A percentile compares a stretch with the other conserved stretches of the same genome.
These are phyloP conservation scores for Lumnitzera littorea DNA, from an alignment of 345 rosid species.

Conservation along the genomic window DNA sequence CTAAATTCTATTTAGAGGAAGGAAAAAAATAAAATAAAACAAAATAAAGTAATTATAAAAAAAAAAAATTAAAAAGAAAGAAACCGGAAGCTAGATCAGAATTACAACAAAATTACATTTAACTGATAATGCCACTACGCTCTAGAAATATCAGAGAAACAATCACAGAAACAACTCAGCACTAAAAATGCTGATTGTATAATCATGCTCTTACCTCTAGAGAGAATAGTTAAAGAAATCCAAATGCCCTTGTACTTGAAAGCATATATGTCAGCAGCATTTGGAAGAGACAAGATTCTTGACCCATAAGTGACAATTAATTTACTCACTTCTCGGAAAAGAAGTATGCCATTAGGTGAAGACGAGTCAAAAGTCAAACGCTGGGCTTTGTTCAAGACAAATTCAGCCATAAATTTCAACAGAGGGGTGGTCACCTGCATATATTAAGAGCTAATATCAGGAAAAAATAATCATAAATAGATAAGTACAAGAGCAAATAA, in stretches of 20 bases:
- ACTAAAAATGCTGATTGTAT: neutral
- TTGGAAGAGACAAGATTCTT: conserved; percentile 90
- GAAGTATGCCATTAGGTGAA: conserved; percentile 98
- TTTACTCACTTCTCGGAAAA: conserved; percentile 99
- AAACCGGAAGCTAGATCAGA: neutral
- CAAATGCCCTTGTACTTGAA: conserved; percentile 97
- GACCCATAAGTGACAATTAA: conserved; percentile 90
- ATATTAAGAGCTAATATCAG: conserved; percentile 7
- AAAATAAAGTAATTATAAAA: too few species aligned
- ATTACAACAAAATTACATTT: too few species aligned
- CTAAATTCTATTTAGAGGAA: neutral
- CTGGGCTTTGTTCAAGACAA: conserved; percentile 92
- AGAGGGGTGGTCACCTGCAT: conserved; percentile 90
- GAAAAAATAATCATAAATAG: neutral
- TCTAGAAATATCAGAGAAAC: neutral
- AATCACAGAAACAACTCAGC: neutral
- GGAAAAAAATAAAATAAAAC: neutral
- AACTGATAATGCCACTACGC: too few species aligned
- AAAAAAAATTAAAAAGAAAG: neutral
- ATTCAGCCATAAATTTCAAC: conserved; percentile 97
- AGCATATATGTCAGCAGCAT: conserved; percentile 85
- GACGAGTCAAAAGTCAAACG: conserved; percentile 93
- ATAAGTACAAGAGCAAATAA: neutral
- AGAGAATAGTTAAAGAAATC: conserved; percentile 82
- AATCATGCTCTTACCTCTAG: conserved; percentile 64